phyloP scores from a whole-genome alignment of 495 filamentous ascomycete genomes.

The Aspergillus coremiiformis region DNA sequence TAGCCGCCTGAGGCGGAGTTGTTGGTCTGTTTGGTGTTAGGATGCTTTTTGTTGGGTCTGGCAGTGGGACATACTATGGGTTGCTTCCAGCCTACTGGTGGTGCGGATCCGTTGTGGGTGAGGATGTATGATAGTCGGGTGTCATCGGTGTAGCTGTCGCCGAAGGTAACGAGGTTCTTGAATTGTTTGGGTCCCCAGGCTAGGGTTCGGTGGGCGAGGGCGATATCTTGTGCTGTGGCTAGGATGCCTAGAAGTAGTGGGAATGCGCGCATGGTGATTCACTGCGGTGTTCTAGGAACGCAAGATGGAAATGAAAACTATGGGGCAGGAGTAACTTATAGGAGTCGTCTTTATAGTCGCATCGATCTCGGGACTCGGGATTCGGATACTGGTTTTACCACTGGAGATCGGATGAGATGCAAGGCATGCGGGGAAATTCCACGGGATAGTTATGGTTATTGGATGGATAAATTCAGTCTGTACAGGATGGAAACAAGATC shows the following conservation, averaged over 20 bases:
- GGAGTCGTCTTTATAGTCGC: no score
- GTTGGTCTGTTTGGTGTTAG: slow-evolving; percentile 21
- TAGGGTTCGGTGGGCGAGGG: neutral
- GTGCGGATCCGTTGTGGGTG: slow-evolving; percentile 47
- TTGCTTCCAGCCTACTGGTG: slow-evolving; percentile 50
- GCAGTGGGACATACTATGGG: slow-evolving; percentile 26
- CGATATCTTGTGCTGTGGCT: neutral
- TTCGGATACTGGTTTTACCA: no score
- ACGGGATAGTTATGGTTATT: neutral
- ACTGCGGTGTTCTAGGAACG: neutral
- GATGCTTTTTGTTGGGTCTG: neutral
- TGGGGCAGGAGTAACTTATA: no score
- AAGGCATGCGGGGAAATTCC: neutral
- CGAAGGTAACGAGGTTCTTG: slow-evolving; percentile 52
- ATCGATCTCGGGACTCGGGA: no score
- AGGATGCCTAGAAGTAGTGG: neutral
- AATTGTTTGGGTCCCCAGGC: slow-evolving; percentile 37
- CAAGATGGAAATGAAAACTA: neutral
- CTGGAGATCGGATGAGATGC: no score
- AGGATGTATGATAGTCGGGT: slow-evolving; percentile 54
- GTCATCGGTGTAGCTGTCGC: slow-evolving; percentile 72
- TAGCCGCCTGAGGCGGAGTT: slow-evolving; percentile 54
- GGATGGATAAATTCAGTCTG: neutral
- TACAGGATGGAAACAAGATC: neutral
- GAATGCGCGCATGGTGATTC: neutral